Conservation (phyloP, 2,329 filamentous ascomycete species). For the Cytospora schulzeri region DNA sequence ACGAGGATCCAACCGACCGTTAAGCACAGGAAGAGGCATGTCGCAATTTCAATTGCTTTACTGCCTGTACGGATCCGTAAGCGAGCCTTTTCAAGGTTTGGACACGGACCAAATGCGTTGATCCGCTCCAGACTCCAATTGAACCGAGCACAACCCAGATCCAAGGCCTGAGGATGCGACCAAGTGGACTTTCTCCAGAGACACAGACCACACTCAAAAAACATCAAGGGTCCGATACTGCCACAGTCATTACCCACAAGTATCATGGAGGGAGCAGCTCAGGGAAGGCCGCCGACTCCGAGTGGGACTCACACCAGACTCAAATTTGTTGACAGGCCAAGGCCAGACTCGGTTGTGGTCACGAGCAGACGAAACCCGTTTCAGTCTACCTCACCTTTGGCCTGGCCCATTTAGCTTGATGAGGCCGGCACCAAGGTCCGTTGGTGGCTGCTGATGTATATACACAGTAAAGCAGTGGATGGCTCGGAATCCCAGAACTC, state of each 20-base stretch:
- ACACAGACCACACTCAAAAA: constrained; percentile 12
- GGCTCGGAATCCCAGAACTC: not conserved
- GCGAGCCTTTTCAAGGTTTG: too few species aligned
- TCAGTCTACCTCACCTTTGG: constrained; percentile 6
- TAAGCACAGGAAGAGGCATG: not conserved
- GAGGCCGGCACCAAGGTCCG: not conserved
- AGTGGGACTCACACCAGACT: not conserved
- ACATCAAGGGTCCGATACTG: too few species aligned
- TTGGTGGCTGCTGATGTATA: not conserved
- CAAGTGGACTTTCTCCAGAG: constrained; percentile 2
- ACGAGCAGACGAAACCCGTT: constrained; percentile 2
- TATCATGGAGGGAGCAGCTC: too few species aligned
- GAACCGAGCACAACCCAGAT: not conserved
- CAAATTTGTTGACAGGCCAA: not conserved
- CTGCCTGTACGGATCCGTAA: too few species aligned
- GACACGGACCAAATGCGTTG: not conserved
- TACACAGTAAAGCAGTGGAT: not conserved
- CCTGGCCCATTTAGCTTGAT: not conserved
- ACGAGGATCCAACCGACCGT: not conserved
- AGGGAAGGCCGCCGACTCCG: not conserved
- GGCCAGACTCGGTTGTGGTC: constrained; percentile 12
- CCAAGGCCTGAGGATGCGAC: not conserved
- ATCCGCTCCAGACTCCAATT: not conserved
- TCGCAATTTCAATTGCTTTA: not conserved
- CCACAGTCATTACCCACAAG: too few species aligned